Conservation (phyloP, 495 filamentous ascomycete species). For the Hypoxylon trugodes region DNA sequence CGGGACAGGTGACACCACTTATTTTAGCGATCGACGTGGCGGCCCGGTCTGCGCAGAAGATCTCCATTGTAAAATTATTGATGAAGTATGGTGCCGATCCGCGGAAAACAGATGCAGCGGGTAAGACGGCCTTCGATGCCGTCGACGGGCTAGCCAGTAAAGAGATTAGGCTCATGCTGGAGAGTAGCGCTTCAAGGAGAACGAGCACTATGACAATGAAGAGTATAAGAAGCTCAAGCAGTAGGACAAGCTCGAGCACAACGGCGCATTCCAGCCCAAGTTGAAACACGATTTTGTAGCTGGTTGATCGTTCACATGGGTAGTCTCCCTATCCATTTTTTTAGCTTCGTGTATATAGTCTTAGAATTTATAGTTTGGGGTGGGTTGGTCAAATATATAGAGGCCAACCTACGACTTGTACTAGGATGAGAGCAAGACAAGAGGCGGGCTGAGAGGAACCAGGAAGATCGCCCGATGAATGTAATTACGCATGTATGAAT, state of each 20-base stretch:
- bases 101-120: constrained; percentile 22
- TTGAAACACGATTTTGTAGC: background rate
- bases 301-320: too few species aligned
- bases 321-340: too few species aligned
- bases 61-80: constrained; percentile 35
- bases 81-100: constrained; percentile 40
- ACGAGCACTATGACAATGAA: constrained; percentile 7
- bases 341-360: too few species aligned
- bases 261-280: background rate
- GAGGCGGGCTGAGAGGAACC: too few species aligned
- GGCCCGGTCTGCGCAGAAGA: constrained; percentile 20
- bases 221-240: background rate
- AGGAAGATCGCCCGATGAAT: too few species aligned
- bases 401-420: too few species aligned
- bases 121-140: constrained; percentile 32
- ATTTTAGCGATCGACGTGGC: constrained; percentile 39
- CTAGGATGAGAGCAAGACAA: too few species aligned
- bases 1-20: constrained; percentile 29
- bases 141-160: constrained; percentile 31
- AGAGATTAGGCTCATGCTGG: constrained; percentile 37
- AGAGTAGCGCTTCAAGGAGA: constrained; percentile 12
- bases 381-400: too few species aligned
- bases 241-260: constrained; percentile 4
- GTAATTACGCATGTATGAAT: too few species aligned
- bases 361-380: too few species aligned